A percentile compares a stretch with the other conserved stretches of the same genome.
Conservation (phyloP, 306 rosid genomes). For the Erythrophleum fordii region DNA sequence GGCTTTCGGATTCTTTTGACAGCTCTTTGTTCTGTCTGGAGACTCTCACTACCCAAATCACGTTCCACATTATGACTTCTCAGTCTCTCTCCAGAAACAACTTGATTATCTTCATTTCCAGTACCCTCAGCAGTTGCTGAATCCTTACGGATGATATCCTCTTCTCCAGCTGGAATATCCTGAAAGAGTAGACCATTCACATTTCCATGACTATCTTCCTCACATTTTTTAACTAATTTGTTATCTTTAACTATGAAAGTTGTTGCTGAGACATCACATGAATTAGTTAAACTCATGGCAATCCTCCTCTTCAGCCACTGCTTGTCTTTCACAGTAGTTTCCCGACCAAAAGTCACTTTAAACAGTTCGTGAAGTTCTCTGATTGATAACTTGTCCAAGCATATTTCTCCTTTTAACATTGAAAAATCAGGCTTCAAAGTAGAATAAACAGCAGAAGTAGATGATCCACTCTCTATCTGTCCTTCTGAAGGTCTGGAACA, state of each 20-base stretch:
- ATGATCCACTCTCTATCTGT: conserved; percentile 62
- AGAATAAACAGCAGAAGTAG: conserved; percentile 62
- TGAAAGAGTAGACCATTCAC: conserved; percentile 42
- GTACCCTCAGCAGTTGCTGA: conserved; percentile 48
- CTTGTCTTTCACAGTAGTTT: conserved; percentile 93
- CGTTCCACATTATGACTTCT: conserved; percentile 51
- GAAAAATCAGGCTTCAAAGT: conserved; percentile 56
- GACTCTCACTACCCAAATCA: conserved; percentile 59
- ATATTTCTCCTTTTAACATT: conserved; percentile 69
- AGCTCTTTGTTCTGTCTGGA: conserved; percentile 58
- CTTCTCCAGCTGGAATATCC: conserved; percentile 43
- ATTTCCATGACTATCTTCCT: conserved; percentile 52
- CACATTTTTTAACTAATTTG: conserved; percentile 56
- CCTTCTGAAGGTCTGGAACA: conserved; percentile 66
- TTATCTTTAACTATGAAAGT: conserved; percentile 69
- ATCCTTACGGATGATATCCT: conserved; percentile 45
- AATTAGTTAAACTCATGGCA: conserved; percentile 89
- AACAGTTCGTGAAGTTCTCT: conserved; percentile 92
- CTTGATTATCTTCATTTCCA: conserved; percentile 54
- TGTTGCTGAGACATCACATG: conserved; percentile 78
- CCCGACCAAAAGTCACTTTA: conserved; percentile 89
- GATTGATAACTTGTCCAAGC: conserved; percentile 85
- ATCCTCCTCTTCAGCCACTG: conserved; percentile 95
- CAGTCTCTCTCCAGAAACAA: conserved; percentile 50
- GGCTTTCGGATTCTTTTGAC: conserved; percentile 92